Conservation (phyloP, 108 stramenopile genomes). For the Aurantiochytrium sp. region DNA sequence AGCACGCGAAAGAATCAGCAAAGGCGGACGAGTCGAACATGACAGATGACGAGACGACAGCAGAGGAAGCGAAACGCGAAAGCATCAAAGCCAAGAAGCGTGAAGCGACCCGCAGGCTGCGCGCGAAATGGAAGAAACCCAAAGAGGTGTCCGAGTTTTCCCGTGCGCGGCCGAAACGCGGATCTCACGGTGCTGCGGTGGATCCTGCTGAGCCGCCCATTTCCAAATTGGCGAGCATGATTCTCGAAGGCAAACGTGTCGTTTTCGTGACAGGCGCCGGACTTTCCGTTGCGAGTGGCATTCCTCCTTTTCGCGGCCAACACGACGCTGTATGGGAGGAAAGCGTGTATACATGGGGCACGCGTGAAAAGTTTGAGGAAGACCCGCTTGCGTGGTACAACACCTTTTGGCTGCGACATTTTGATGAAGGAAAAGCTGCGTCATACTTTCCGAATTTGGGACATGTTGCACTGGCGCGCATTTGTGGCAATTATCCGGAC, state of each 20-base stretch:
- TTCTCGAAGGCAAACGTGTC: not conserved
- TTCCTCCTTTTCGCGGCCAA: not conserved
- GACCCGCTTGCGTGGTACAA: constrained; percentile 13
- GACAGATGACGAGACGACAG: no score
- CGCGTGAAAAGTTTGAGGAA: not conserved
- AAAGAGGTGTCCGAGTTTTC: not conserved
- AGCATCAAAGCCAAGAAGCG: not conserved
- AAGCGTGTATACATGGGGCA: not conserved
- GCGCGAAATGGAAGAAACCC: not conserved
- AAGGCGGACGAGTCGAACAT: no score
- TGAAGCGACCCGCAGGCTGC: not conserved
- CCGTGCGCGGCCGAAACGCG: not conserved
- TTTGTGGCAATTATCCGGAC: not conserved
- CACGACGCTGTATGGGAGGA: constrained; percentile 17
- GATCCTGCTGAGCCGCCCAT: not conserved
- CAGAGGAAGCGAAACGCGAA: no score
- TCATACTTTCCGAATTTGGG: not conserved
- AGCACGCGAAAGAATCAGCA: no score
- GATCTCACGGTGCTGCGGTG: not conserved
- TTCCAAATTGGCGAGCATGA: not conserved
- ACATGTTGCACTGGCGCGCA: not conserved
- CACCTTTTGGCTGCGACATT: constrained; percentile 4
- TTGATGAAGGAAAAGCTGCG: not conserved
- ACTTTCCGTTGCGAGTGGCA: not conserved
- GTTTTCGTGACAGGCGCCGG: constrained; percentile 7